Evolutionary conservation across 2,329 filamentous ascomycete species (phyloP).

Genomic region (Tolypocladium cylindrosporum): DNA sequence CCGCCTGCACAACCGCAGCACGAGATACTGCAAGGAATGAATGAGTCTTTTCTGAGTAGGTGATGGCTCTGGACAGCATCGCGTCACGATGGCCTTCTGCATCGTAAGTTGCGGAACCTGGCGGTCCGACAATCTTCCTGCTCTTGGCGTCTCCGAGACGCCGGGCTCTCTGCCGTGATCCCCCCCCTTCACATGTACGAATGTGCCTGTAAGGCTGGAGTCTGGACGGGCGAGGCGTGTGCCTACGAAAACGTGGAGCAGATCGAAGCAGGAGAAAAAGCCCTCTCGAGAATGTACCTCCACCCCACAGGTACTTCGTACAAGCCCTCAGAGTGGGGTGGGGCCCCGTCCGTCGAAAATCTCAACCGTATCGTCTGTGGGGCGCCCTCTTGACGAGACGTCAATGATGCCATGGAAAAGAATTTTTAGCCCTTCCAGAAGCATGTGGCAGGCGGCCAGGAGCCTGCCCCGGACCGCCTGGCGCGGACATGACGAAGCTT

Average conservation of each 20-base stretch:
- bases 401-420: slow-evolving; percentile 12
- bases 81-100: background rate
- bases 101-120: background rate
- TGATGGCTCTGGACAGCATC: background rate
- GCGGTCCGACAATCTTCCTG: background rate
- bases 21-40: background rate
- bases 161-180: background rate
- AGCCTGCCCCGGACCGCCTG: background rate
- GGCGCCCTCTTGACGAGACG: background rate
- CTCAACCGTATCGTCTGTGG: background rate
- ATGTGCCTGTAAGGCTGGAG: slow-evolving; percentile 2
- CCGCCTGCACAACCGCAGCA: background rate
- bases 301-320: slow-evolving; percentile 16
- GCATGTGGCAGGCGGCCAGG: slow-evolving; percentile 10
- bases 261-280: background rate
- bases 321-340: background rate
- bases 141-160: background rate
- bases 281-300: slow-evolving; percentile 13
- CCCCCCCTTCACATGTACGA: background rate
- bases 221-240: slow-evolving; percentile 11
- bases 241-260: slow-evolving; percentile 16
- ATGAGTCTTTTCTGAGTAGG: background rate
- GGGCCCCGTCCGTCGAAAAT: background rate
- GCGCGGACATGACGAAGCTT: slow-evolving; percentile 10
- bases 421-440: slow-evolving; percentile 20